These are phyloP conservation scores for Leavenworthia alabamica DNA, from an alignment of 345 rosid genomes.

Conservation along the genomic window DNA sequence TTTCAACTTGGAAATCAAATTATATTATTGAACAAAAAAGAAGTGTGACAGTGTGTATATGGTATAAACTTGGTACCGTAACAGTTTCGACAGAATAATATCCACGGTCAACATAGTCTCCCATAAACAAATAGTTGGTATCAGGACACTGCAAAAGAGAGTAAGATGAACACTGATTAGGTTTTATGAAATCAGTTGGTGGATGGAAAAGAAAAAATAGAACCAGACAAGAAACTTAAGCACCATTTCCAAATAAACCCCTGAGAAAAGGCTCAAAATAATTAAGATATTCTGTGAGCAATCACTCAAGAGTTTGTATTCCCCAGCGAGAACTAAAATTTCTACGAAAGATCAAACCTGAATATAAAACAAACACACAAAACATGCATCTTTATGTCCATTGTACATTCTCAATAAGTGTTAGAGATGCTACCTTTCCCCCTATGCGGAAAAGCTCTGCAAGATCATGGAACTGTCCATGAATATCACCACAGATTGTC, in stretches of 20 bases:
- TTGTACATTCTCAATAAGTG: background rate
- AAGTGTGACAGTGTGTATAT: background rate
- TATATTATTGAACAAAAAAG: background rate
- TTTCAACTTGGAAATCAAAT: background rate
- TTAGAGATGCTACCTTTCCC: constrained; percentile 59
- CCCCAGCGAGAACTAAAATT: background rate
- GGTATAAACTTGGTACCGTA: constrained; percentile 44
- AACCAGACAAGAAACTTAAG: background rate
- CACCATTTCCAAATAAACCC: constrained; percentile 1
- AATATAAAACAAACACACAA: too few relatives aligned
- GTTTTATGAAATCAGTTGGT: background rate
- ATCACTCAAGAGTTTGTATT: background rate
- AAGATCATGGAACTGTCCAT: constrained; percentile 99
- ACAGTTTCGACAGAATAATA: constrained; percentile 98
- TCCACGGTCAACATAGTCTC: constrained; percentile 98
- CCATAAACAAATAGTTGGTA: constrained; percentile 97
- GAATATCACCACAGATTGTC: constrained; percentile 98
- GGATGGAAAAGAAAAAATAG: background rate
- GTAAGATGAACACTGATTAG: constrained; percentile 9
- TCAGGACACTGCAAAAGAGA: constrained; percentile 77
- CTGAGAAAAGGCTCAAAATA: background rate
- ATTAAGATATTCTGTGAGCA: background rate
- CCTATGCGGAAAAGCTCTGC: constrained; percentile 98
- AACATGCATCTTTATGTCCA: background rate
- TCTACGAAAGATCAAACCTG: background rate